A percentile compares a stretch with the other conserved stretches of the same genome.
Conservation (phyloP, 352 stramenopile species). For the Pythium vanterpoolii region DNA sequence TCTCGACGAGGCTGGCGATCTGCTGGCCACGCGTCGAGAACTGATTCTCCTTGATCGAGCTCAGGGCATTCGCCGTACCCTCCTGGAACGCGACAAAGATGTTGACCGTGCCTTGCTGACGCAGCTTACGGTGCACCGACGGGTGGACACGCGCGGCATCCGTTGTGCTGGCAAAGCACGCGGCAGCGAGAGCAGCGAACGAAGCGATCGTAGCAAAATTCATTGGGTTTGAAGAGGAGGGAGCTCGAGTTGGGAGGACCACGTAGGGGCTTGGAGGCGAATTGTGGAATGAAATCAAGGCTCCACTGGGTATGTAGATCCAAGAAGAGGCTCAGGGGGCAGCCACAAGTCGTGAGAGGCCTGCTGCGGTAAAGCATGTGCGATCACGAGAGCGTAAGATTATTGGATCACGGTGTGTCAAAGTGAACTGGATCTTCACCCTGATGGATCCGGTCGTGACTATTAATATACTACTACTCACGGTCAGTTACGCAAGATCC, state of each 20-base stretch:
- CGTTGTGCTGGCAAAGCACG: neutral
- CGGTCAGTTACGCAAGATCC: too few relatives aligned
- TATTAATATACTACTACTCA: too few relatives aligned
- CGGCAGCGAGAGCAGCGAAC: neutral
- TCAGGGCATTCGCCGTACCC: conserved; percentile 9
- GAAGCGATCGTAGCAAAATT: conserved; percentile 8
- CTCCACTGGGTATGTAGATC: too few relatives aligned
- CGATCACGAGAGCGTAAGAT: too few relatives aligned
- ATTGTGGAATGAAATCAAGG: conserved; percentile 15
- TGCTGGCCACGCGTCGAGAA: conserved; percentile 17
- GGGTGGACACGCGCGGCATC: conserved; percentile 12
- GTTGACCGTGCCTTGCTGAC: conserved; percentile 26
- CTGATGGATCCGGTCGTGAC: too few relatives aligned
- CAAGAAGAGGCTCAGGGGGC: too few relatives aligned
- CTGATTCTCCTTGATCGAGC: conserved; percentile 12
- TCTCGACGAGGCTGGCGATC: conserved; percentile 12
- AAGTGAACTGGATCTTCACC: too few relatives aligned
- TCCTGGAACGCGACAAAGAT: conserved; percentile 30
- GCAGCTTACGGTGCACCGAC: conserved; percentile 24
- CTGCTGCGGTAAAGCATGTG: too few relatives aligned
- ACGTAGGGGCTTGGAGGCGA: conserved; percentile 3
- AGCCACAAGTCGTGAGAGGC: too few relatives aligned
- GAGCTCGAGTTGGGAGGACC: neutral
- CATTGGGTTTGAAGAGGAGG: neutral
- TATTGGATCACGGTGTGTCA: too few relatives aligned